Evolutionary conservation across 805 yeast species (phyloP), one percentile per base, ranked within the genome.

Genomic region (Schwanniomyces polymorphus): DNA sequence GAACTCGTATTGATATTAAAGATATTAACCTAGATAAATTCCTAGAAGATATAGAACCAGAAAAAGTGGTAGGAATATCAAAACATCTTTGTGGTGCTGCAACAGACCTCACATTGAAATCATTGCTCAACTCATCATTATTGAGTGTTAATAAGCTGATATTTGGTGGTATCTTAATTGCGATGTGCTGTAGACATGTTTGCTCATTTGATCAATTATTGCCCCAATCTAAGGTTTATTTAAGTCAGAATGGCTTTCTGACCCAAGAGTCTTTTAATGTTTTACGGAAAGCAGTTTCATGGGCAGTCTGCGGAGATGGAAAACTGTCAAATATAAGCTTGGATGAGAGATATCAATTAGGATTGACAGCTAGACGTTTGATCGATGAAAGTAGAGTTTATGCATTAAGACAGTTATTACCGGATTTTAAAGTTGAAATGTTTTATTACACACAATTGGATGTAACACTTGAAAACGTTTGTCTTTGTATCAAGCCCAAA

Each of bases 21-120:
- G 96, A 91, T 57, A 61, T 91, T 31, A 60, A 73, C 37, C 63
- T 88, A 6, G 81, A 75, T 42, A 59, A 69, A 18, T 72, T 82
- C 14, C 49, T 82, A 1, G 57, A 60, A 17, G 57, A 57, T 26
- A 42, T 55, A 9, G 38, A 51, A 4, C 58, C 57, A 8, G 44
- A 47, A 2, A 53, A 51, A 2, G 60, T 75, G 34, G 84, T 86
- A 7, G 89, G 84, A 1, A 80, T 91, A 2, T 90, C 97, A 4
- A 91, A 91, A 63, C 97, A 91, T 67, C 67, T 91, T 29, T 91
- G 97, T 67, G 97, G 97, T 5, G 95, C 87, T 3, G 97, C 97
- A 1, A 91, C 97, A 0, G 97, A 91, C 62, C 69, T 91, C 42
- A 86, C 97, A 0, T 64, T 91, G 23, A 74, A 82, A 54, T 85